These are phyloP conservation scores for Tuber aestivum DNA, from an alignment of 495 filamentous ascomycete genomes.

Conservation along the genomic window DNA sequence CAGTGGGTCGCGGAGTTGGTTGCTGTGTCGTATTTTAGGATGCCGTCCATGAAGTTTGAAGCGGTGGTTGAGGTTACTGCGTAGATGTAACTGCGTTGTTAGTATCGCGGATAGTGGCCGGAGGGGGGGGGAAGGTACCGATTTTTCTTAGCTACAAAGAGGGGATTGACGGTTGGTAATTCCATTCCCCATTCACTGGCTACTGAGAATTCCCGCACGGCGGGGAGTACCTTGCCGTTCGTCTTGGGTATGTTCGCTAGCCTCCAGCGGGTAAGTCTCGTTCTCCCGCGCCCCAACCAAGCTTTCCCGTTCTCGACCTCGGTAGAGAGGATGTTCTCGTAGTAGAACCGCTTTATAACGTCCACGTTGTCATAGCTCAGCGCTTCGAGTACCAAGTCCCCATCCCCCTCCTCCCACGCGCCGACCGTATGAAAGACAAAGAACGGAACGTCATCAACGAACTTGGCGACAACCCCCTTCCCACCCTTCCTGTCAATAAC, in stretches of 20 bases:
- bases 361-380: conserved; percentile 51
- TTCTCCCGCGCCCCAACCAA: conserved; percentile 5
- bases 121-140: conserved; percentile 38
- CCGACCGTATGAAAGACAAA: conserved; percentile 72
- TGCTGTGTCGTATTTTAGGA: conserved; percentile 59
- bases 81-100: conserved; percentile 1
- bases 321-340: neutral
- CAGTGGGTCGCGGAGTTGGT: conserved; percentile 48
- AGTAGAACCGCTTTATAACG: conserved; percentile 49
- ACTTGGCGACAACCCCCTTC: conserved; percentile 41
- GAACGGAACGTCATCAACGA: conserved; percentile 45
- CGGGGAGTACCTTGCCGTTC: neutral
- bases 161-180: conserved; percentile 61
- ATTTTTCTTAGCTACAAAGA: conserved; percentile 48
- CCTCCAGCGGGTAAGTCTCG: neutral
- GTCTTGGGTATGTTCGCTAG: neutral
- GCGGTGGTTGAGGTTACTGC: conserved; percentile 44
- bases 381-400: conserved; percentile 22
- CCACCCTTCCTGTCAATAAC: conserved; percentile 52
- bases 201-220: neutral
- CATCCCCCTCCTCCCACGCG: conserved; percentile 51
- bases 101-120: neutral
- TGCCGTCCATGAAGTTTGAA: conserved; percentile 57
- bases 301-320: conserved; percentile 32
- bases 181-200: conserved; percentile 44